Percentiles rank a stretch among this genome's conserved stretches.
Conservation (phyloP, 495 filamentous ascomycete genomes). For the Annulohypoxylon moriforme region DNA sequence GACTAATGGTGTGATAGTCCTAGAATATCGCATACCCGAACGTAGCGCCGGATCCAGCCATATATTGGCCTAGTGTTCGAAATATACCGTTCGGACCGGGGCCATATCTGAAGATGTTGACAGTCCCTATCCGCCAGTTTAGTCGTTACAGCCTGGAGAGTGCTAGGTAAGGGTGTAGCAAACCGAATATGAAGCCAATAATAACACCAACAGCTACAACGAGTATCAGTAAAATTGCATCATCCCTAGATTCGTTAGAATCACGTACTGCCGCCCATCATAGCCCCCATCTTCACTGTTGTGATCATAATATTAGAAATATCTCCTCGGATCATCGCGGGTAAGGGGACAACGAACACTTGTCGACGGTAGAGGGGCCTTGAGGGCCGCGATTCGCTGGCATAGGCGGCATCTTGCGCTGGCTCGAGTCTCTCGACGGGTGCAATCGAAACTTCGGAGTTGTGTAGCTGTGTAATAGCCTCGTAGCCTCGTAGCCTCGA, state of each 20-base stretch:
- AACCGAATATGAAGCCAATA: slow-evolving; percentile 98
- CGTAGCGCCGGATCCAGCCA: slow-evolving; percentile 94
- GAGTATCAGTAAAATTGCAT: slow-evolving; percentile 3
- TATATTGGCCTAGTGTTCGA: slow-evolving; percentile 94
- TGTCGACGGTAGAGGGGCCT: slow-evolving; percentile 89
- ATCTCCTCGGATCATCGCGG: slow-evolving; percentile 29
- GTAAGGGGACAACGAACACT: slow-evolving; percentile 70
- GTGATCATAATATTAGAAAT: slow-evolving; percentile 41
- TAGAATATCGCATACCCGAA: slow-evolving; percentile 79
- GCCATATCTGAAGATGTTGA: slow-evolving; percentile 94
- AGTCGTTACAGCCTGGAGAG: slow-evolving; percentile 17
- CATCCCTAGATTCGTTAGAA: not conserved
- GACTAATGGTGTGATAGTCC: not conserved
- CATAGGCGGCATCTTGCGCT: slow-evolving; percentile 59
- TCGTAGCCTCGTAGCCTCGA: not conserved
- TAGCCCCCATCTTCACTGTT: slow-evolving; percentile 94
- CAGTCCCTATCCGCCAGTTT: slow-evolving; percentile 69
- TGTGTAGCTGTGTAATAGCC: not conserved
- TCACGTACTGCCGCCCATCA: slow-evolving; percentile 95
- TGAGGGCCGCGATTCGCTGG: slow-evolving; percentile 54
- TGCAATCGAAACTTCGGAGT: not conserved
- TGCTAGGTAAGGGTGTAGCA: not conserved
- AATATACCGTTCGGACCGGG: slow-evolving; percentile 93
- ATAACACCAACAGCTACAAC: slow-evolving; percentile 86
- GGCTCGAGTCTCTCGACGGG: not conserved